Conservation (phyloP, 75 land plant genomes). For the Selaginella moellendorffii region DNA sequence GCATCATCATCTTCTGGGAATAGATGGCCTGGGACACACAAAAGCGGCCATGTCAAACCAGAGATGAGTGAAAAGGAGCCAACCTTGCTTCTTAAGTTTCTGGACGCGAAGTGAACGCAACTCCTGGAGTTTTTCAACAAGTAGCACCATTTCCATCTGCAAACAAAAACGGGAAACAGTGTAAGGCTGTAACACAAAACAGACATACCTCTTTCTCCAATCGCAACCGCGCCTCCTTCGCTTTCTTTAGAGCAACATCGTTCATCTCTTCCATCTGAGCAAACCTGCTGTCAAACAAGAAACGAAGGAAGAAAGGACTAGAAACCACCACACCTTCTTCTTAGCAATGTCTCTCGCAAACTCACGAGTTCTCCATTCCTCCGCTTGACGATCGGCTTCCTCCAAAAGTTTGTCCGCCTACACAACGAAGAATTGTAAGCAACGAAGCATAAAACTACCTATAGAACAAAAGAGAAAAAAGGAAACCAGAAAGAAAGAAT, state of each 20-base stretch:
- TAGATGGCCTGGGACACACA: slow-evolving; percentile 55
- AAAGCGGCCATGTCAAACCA: not conserved
- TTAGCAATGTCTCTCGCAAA: slow-evolving; percentile 90
- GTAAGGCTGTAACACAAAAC: not conserved
- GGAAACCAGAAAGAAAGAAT: too few species aligned
- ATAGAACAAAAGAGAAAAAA: too few species aligned
- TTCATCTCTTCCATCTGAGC: slow-evolving; percentile 97
- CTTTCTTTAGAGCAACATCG: slow-evolving; percentile 73
- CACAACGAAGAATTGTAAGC: too few species aligned
- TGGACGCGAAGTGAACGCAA: slow-evolving; percentile 75
- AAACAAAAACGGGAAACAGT: slow-evolving; percentile 6
- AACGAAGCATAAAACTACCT: too few species aligned
- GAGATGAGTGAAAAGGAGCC: not conserved
- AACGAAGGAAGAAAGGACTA: too few species aligned
- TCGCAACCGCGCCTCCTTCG: slow-evolving; percentile 56
- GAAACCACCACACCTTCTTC: too few species aligned
- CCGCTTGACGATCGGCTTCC: slow-evolving; percentile 64
- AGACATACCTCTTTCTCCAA: slow-evolving; percentile 62
- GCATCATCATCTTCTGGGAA: slow-evolving; percentile 96
- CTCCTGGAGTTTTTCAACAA: slow-evolving; percentile 90
- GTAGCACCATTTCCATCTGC: slow-evolving; percentile 80
- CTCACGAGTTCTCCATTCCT: slow-evolving; percentile 98
- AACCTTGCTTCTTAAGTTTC: slow-evolving; percentile 93
- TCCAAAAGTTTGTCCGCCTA: slow-evolving; percentile 69
- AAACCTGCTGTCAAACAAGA: too few species aligned